Evolutionary conservation across 345 rosid genomes (phyloP).

Genomic region (Euphorbia tirucalli): DNA sequence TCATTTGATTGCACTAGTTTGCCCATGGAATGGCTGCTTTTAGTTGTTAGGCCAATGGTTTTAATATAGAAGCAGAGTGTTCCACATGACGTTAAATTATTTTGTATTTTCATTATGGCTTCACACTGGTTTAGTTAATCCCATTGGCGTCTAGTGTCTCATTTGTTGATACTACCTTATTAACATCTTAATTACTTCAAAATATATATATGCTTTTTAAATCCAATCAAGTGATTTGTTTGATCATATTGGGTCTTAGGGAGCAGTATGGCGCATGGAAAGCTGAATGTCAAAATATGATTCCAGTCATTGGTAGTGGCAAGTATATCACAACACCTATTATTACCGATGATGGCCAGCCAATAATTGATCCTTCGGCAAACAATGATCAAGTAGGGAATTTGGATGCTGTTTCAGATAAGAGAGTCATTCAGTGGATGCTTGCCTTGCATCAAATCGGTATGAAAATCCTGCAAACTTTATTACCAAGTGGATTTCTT

Average conservation of each 20-base stretch:
- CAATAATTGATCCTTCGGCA: slow-evolving; percentile 40
- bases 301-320: slow-evolving; percentile 83
- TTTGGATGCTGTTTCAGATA: slow-evolving; percentile 47
- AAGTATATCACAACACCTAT: slow-evolving; percentile 58
- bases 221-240: slow-evolving; percentile 19
- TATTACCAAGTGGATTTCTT: neutral
- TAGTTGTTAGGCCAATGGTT: neutral
- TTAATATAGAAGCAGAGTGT: neutral
- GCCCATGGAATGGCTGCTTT: neutral
- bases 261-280: slow-evolving; percentile 74
- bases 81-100: neutral
- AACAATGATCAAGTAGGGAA: slow-evolving; percentile 29
- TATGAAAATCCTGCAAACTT: slow-evolving; percentile 30
- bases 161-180: neutral
- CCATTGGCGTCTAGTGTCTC: neutral
- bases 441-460: slow-evolving; percentile 81
- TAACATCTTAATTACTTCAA: slow-evolving; percentile 11
- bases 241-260: slow-evolving; percentile 43
- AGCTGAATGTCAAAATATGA: slow-evolving; percentile 72
- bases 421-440: slow-evolving; percentile 80
- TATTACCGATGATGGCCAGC: slow-evolving; percentile 59
- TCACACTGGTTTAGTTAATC: slow-evolving; percentile 3
- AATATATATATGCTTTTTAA: slow-evolving; percentile 7
- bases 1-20: neutral
- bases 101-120: neutral